Conservation (phyloP, 176 grass and related monocot species). For the Oryza meyeriana region DNA sequence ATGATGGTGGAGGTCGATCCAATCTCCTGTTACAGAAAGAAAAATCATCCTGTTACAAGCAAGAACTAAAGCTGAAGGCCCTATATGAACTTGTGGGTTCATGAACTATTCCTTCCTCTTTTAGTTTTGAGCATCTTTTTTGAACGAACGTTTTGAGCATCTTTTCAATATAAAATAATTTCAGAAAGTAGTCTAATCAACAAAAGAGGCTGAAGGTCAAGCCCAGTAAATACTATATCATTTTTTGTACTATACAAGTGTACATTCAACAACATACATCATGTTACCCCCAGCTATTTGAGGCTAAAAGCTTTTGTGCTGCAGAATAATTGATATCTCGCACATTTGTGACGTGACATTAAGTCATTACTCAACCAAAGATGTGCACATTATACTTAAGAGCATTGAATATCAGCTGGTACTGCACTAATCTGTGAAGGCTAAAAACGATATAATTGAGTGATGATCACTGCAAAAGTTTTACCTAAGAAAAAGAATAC, state of each 20-base stretch:
- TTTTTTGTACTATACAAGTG: not conserved
- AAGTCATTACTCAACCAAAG: not conserved
- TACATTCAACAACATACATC: not conserved
- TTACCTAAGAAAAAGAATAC: not conserved
- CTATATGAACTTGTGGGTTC: not conserved
- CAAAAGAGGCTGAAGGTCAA: not conserved
- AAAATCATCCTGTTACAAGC: constrained; percentile 18
- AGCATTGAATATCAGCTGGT: not conserved
- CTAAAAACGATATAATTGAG: not conserved
- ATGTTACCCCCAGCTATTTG: not conserved
- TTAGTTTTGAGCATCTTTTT: not conserved
- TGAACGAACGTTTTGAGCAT: not conserved
- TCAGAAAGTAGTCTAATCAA: not conserved
- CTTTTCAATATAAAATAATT: not conserved
- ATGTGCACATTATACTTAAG: not conserved
- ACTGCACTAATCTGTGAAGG: not conserved
- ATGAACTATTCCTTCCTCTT: not conserved
- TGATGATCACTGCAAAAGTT: not conserved
- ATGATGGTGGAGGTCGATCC: constrained; percentile 49
- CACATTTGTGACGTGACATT: not conserved
- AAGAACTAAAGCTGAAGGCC: constrained; percentile 6
- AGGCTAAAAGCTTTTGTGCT: not conserved
- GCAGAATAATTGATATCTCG: not conserved
- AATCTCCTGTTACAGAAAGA: constrained; percentile 49
- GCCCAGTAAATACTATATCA: not conserved